Percentiles rank a stretch among this genome's conserved stretches.
Conservation (phyloP, 2,329 filamentous ascomycete species). For the Sarocladium oryzae region DNA sequence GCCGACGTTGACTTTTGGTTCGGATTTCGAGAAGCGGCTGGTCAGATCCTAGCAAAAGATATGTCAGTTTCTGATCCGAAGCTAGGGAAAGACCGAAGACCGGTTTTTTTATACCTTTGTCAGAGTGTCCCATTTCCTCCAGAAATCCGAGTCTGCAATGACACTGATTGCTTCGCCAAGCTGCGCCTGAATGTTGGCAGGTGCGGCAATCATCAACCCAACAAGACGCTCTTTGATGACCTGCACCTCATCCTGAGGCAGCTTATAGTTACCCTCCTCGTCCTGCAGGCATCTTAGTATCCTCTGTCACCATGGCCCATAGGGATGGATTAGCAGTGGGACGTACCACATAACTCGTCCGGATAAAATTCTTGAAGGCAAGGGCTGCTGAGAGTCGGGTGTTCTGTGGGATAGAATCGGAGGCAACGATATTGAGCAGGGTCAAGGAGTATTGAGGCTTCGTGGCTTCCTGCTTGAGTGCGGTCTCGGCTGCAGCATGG, state of each 20-base stretch:
- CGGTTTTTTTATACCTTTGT: slow-evolving; percentile 67
- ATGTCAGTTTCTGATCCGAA: too few relatives aligned
- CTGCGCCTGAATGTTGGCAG: slow-evolving; percentile 81
- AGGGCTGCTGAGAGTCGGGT: slow-evolving; percentile 83
- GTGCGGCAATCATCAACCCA: slow-evolving; percentile 91
- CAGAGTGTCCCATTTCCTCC: slow-evolving; percentile 91
- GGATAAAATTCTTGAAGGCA: slow-evolving; percentile 98
- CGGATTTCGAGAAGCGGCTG: slow-evolving; percentile 72
- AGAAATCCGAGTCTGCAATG: slow-evolving; percentile 98
- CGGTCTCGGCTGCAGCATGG: slow-evolving; percentile 63
- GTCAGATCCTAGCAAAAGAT: slow-evolving; percentile 63
- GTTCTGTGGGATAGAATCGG: slow-evolving; percentile 63
- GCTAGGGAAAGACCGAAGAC: too few relatives aligned
- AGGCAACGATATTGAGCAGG: slow-evolving; percentile 85
- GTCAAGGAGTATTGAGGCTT: slow-evolving; percentile 83
- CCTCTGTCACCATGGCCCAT: not conserved
- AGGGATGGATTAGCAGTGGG: slow-evolving; percentile 7
- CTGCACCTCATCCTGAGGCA: slow-evolving; percentile 72
- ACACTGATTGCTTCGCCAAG: slow-evolving; percentile 94
- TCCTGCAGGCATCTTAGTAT: slow-evolving; percentile 43
- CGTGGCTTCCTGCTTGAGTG: slow-evolving; percentile 70
- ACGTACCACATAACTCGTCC: slow-evolving; percentile 79
- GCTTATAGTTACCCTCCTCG: slow-evolving; percentile 89
- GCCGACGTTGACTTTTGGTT: slow-evolving; percentile 82
- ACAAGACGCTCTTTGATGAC: slow-evolving; percentile 95